Percentiles rank a stretch among this genome's conserved stretches.
phyloP scores from a whole-genome alignment of 805 yeast genomes.

The Saitoella complicata region DNA sequence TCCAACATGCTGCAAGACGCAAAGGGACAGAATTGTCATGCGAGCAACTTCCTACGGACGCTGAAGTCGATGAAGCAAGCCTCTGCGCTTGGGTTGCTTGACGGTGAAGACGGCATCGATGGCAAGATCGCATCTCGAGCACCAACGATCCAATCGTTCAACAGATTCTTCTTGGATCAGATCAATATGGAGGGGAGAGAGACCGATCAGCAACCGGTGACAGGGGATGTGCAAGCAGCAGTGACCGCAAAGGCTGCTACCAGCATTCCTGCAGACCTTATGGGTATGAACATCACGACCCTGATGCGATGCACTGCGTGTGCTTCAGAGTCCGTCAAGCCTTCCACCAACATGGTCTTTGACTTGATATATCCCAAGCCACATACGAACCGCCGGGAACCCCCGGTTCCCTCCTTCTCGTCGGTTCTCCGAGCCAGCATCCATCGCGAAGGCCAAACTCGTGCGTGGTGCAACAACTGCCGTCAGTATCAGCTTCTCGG shows the following conservation, averaged over 20 bases:
- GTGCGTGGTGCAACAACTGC: conserved; percentile 37
- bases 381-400: not conserved
- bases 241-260: not conserved
- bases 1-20: conserved; percentile 86
- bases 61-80: conserved; percentile 37
- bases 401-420: conserved; percentile 1
- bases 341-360: conserved; percentile 11
- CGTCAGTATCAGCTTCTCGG: conserved; percentile 38
- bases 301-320: conserved; percentile 14
- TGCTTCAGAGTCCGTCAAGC: conserved; percentile 12
- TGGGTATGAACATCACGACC: conserved; percentile 12
- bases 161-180: conserved; percentile 39
- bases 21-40: conserved; percentile 58
- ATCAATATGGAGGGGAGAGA: conserved; percentile 23
- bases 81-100: conserved; percentile 33
- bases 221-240: no score
- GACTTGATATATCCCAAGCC: conserved; percentile 13
- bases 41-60: conserved; percentile 57
- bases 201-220: no score
- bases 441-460: conserved; percentile 15
- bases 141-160: conserved; percentile 34
- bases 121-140: conserved; percentile 6
- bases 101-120: conserved; percentile 22
- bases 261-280: conserved; percentile 6
- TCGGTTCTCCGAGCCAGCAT: conserved; percentile 4